A percentile compares a stretch with the other conserved stretches of the same genome.
These are phyloP conservation scores for Cyclotella cryptica DNA, from an alignment of 108 stramenopile species.

Conservation along the genomic window DNA sequence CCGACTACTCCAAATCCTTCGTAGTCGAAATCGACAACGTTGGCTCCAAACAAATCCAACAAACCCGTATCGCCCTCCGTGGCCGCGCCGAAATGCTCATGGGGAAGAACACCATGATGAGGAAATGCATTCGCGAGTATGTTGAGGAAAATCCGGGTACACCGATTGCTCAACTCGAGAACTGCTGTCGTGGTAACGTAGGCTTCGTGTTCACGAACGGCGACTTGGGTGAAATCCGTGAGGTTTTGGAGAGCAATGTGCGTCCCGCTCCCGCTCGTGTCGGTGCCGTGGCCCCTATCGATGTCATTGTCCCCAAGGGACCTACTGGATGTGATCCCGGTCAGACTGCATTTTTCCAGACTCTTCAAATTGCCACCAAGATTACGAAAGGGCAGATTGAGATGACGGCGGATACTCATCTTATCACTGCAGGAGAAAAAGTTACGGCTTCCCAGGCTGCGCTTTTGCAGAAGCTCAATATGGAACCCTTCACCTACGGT, in stretches of 20 bases:
- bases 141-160: slow-evolving; percentile 92
- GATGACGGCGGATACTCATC: slow-evolving; percentile 95
- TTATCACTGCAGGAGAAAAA: slow-evolving; percentile 93
- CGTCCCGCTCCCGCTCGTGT: slow-evolving; percentile 98
- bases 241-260: slow-evolving; percentile 82
- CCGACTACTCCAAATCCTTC: slow-evolving; percentile 89
- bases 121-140: slow-evolving; percentile 94
- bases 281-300: slow-evolving; percentile 91
- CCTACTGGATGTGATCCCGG: slow-evolving; percentile 99
- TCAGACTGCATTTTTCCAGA: slow-evolving; percentile 99
- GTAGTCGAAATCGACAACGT: slow-evolving; percentile 98
- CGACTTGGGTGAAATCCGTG: slow-evolving; percentile 90
- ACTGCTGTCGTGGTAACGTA: slow-evolving; percentile 93
- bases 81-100: slow-evolving; percentile 95
- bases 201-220: slow-evolving; percentile 99
- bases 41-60: slow-evolving; percentile 97
- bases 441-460: slow-evolving; percentile 94
- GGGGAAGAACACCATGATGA: slow-evolving; percentile 99
- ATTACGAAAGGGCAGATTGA: slow-evolving; percentile 97
- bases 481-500: slow-evolving; percentile 99
- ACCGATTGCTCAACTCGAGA: slow-evolving; percentile 79
- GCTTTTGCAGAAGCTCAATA: slow-evolving; percentile 95
- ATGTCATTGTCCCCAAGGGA: slow-evolving; percentile 97
- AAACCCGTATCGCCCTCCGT: slow-evolving; percentile 91
- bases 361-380: slow-evolving; percentile 99